A percentile compares a stretch with the other conserved stretches of the same genome.
Evolutionary conservation across 2,329 filamentous ascomycete genomes (phyloP).

Genomic region (Aureobasidium sp.): DNA sequence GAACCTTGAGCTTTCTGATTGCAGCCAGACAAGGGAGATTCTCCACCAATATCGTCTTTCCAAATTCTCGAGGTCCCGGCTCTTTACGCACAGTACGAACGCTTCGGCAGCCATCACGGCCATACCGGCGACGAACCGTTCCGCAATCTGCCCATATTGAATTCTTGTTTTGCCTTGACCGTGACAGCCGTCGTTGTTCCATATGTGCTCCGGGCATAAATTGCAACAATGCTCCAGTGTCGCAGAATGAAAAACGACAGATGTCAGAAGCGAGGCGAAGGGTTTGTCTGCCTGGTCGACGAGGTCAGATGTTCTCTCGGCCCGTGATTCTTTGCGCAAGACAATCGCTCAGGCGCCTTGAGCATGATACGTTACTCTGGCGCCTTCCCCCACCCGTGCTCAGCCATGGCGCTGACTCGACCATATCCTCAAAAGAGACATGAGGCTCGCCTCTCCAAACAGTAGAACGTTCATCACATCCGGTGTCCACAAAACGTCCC

Average conservation of each 20-base stretch:
- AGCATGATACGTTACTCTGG: not conserved
- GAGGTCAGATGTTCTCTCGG: not conserved
- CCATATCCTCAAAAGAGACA: not conserved
- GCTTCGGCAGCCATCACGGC: not conserved
- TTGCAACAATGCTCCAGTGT: not conserved
- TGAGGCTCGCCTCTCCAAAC: conserved; percentile 9
- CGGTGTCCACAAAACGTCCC: not conserved
- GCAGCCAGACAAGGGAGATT: not conserved
- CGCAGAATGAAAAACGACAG: not conserved
- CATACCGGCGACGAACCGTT: not conserved
- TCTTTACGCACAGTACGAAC: conserved; percentile 1
- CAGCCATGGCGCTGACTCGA: not conserved
- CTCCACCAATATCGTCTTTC: not conserved
- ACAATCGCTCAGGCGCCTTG: not conserved
- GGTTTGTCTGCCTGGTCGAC: not conserved
- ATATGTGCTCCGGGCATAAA: not conserved
- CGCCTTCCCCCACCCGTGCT: not conserved
- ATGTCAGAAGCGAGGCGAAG: not conserved
- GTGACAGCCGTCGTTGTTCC: not conserved
- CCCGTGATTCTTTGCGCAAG: not conserved
- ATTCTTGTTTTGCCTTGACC: not conserved
- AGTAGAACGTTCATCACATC: not conserved
- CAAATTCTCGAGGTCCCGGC: not conserved
- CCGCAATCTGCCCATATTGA: conserved; percentile 7
- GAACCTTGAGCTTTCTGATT: not conserved